A percentile compares a stretch with the other conserved stretches of the same genome.
Evolutionary conservation across 805 yeast species (phyloP).

Genomic region (Jamesozyma rosinii): DNA sequence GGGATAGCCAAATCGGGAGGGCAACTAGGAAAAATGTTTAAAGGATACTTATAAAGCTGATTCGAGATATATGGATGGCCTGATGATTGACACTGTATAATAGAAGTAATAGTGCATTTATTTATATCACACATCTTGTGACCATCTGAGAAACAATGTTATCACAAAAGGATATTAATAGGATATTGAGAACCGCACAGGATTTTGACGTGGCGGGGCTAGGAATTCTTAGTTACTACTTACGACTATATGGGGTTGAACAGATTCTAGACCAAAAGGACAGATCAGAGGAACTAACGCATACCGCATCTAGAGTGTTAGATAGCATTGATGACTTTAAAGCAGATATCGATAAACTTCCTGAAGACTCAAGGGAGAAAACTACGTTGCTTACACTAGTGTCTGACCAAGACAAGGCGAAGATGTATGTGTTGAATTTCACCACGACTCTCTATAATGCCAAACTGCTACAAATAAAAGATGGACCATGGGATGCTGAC

Average conservation of each 20-base stretch:
- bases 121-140: too few species aligned
- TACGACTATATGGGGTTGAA: slow-evolving; percentile 59
- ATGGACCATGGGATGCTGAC: slow-evolving; percentile 35
- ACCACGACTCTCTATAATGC: slow-evolving; percentile 48
- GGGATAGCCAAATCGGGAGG: background rate
- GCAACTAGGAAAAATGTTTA: too few species aligned
- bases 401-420: slow-evolving; percentile 49
- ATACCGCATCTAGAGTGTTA: slow-evolving; percentile 50
- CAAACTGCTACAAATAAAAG: slow-evolving; percentile 38
- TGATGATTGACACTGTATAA: too few species aligned
- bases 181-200: slow-evolving; percentile 15
- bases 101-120: too few species aligned
- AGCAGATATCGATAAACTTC: slow-evolving; percentile 20
- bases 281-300: slow-evolving; percentile 45
- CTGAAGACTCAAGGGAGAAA: slow-evolving; percentile 20
- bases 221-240: slow-evolving; percentile 25
- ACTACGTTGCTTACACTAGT: slow-evolving; percentile 37
- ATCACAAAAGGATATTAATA: background rate
- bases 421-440: slow-evolving; percentile 47
- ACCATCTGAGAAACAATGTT: too few species aligned
- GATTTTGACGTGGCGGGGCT: slow-evolving; percentile 22
- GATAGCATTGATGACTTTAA: slow-evolving; percentile 62
- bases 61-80: too few species aligned
- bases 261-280: slow-evolving; percentile 57
- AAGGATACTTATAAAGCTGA: too few species aligned